phyloP scores from a whole-genome alignment of 331 rosid genomes.

The Malus hybrid region DNA sequence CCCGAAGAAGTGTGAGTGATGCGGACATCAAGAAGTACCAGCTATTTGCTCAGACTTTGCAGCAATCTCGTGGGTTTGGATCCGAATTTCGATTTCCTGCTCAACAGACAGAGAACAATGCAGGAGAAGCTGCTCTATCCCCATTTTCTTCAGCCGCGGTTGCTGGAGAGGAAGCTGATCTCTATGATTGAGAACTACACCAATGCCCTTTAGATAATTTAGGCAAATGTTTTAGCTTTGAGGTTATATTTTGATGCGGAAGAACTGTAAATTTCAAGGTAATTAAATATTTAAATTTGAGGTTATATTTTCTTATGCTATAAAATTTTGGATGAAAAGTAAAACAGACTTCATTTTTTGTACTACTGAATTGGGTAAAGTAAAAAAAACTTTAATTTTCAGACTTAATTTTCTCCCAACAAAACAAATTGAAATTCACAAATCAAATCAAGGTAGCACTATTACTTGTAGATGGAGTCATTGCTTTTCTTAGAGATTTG shows the following conservation, averaged over 20 bases:
- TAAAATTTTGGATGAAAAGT: not conserved
- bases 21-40: constrained; percentile 55
- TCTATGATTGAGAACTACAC: constrained; percentile 25
- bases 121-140: constrained; percentile 14
- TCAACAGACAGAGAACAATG: constrained; percentile 12
- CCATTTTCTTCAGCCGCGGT: constrained; percentile 40
- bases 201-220: not conserved
- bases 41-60: constrained; percentile 54
- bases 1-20: constrained; percentile 56
- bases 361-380: not conserved
- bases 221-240: too few relatives aligned
- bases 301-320: too few relatives aligned
- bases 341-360: not conserved
- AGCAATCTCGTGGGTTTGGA: constrained; percentile 58
- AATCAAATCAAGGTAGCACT: not conserved
- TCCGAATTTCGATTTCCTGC: constrained; percentile 43
- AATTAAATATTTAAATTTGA: not conserved
- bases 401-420: not conserved
- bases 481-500: not conserved
- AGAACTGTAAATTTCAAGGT: not conserved
- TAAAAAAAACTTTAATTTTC: not conserved
- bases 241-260: not conserved
- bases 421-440: too few relatives aligned
- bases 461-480: not conserved
- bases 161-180: constrained; percentile 51